Percentiles rank a stretch among this genome's conserved stretches.
phyloP scores from a whole-genome alignment of 176 grass and related monocot species.

The Aegilops bicornis region DNA sequence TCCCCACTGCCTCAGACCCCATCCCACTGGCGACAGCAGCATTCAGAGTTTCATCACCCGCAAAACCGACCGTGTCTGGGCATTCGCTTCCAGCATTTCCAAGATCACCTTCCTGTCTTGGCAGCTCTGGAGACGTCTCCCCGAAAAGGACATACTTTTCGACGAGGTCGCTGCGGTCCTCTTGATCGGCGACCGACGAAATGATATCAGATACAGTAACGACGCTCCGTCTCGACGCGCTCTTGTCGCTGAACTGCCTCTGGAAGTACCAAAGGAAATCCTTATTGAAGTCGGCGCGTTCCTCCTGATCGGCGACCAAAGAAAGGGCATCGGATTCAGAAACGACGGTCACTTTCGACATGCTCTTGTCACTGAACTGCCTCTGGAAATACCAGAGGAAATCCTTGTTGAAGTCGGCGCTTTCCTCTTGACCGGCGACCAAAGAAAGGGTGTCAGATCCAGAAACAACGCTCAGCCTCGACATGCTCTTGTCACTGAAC shows the following conservation, averaged over 20 bases:
- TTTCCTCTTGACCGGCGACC: constrained; percentile 6
- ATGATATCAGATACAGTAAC: constrained; percentile 29
- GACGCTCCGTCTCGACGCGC: constrained; percentile 28
- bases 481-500: constrained; percentile 46
- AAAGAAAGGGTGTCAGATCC: constrained; percentile 22
- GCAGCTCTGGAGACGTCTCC: constrained; percentile 5
- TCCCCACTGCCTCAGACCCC: neutral
- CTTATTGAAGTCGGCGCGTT: neutral
- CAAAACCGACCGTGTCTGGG: neutral
- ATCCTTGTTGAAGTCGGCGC: neutral
- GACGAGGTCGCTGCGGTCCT: constrained; percentile 15
- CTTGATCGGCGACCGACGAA: constrained; percentile 30
- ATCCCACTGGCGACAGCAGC: constrained; percentile 8
- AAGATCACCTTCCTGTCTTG: neutral
- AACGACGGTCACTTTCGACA: constrained; percentile 26
- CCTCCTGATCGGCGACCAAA: constrained; percentile 25
- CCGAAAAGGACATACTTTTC: neutral
- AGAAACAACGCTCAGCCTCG: constrained; percentile 34
- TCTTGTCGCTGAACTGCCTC: constrained; percentile 46
- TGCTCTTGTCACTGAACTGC: constrained; percentile 51
- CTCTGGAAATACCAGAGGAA: constrained; percentile 28
- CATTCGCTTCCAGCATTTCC: constrained; percentile 16
- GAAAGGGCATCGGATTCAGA: constrained; percentile 38
- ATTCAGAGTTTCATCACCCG: constrained; percentile 13
- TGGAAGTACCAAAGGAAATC: constrained; percentile 20